These are phyloP conservation scores for Penicillium silybi DNA, from an alignment of 495 filamentous ascomycete genomes.

Conservation along the genomic window DNA sequence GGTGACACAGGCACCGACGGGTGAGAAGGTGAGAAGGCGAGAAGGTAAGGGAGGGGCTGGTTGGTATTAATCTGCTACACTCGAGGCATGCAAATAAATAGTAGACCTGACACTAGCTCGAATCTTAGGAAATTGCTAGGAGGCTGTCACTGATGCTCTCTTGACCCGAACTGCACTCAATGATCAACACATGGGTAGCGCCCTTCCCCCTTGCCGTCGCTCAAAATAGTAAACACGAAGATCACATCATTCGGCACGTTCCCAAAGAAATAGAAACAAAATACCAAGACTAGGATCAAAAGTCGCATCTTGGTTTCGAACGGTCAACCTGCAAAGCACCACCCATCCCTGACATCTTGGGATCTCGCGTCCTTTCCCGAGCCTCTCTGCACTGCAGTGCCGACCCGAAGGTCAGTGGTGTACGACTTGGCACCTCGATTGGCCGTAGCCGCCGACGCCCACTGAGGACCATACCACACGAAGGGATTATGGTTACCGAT, in stretches of 20 bases:
- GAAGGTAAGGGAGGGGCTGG: neutral
- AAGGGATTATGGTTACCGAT: slow-evolving; percentile 53
- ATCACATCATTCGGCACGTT: no score
- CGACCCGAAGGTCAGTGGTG: slow-evolving; percentile 48
- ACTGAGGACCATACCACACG: slow-evolving; percentile 58
- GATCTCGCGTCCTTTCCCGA: no score
- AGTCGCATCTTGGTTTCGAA: neutral
- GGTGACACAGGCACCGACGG: neutral
- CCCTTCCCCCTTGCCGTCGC: neutral
- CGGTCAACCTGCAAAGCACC: slow-evolving; percentile 19
- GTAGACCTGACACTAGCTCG: neutral
- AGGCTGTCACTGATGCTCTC: neutral
- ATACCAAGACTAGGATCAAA: neutral
- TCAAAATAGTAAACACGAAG: neutral
- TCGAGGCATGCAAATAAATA: neutral
- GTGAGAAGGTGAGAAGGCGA: no score
- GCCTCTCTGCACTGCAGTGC: no score
- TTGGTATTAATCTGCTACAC: neutral
- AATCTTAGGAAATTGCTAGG: neutral
- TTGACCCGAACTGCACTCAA: neutral
- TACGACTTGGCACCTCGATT: slow-evolving; percentile 45
- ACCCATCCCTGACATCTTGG: no score
- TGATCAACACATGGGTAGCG: neutral
- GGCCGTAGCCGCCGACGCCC: slow-evolving; percentile 43
- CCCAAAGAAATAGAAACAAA: neutral